phyloP scores from a whole-genome alignment of 805 yeast species.

The Trichomonascus vanleenenianus region DNA sequence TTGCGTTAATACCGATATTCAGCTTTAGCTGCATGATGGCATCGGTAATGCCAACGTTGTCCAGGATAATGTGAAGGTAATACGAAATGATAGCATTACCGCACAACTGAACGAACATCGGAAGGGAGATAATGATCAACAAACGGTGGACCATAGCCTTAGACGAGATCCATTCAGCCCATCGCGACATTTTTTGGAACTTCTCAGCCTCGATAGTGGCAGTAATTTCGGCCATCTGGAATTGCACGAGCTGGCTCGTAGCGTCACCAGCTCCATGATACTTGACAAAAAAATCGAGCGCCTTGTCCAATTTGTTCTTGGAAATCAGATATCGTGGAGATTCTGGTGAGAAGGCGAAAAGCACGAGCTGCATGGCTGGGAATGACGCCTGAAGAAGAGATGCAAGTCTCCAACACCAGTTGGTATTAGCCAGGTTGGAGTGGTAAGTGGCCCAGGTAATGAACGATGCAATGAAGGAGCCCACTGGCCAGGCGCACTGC shows the following conservation, averaged over 20 bases:
- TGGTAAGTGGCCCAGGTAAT: slow-evolving; percentile 56
- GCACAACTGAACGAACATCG: slow-evolving; percentile 11
- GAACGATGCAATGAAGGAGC: slow-evolving; percentile 75
- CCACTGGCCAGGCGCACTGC: slow-evolving; percentile 42
- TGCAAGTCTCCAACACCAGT: slow-evolving; percentile 59
- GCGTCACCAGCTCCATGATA: slow-evolving; percentile 15
- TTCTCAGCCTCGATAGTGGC: slow-evolving; percentile 18
- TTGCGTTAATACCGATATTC: slow-evolving; percentile 13
- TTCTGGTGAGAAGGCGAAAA: slow-evolving; percentile 63
- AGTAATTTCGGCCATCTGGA: slow-evolving; percentile 18
- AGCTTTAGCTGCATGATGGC: slow-evolving; percentile 13
- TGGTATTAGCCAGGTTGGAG: slow-evolving; percentile 8
- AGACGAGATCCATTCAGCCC: slow-evolving; percentile 15
- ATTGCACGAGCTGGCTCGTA: slow-evolving; percentile 6
- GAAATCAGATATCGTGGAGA: slow-evolving; percentile 66
- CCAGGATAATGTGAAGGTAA: slow-evolving; percentile 43
- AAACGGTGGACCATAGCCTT: slow-evolving; percentile 10
- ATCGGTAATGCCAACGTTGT: slow-evolving; percentile 44
- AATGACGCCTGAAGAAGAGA: slow-evolving; percentile 61
- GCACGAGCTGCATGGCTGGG: slow-evolving; percentile 46
- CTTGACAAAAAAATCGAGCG: slow-evolving; percentile 28
- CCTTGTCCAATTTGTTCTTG: slow-evolving; percentile 41
- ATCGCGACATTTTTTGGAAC: slow-evolving; percentile 11
- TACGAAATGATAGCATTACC: slow-evolving; percentile 26
- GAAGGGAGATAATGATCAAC: slow-evolving; percentile 7